phyloP scores from a whole-genome alignment of 768 basidiomycete species.

The Gloeopeniophorella convolvens region DNA sequence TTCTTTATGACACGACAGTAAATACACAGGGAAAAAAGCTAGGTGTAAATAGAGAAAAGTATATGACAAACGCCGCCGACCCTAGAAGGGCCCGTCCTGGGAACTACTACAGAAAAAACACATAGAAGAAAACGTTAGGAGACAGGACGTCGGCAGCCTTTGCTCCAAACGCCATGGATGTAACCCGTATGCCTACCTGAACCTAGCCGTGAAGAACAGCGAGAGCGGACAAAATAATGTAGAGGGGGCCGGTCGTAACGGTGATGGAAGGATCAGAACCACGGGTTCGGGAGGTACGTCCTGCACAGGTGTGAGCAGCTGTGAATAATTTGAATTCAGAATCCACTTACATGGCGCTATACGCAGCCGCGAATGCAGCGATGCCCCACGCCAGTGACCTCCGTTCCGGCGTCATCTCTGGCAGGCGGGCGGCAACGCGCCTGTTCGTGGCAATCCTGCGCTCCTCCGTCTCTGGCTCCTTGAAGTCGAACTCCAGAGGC shows the following conservation, averaged over 20 bases:
- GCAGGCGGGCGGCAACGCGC: slow-evolving; percentile 49
- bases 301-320: slow-evolving; percentile 26
- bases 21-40: slow-evolving; percentile 8
- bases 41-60: slow-evolving; percentile 1
- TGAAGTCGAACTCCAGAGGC: slow-evolving; percentile 54
- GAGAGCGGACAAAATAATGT: no score
- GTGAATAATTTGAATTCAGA: not conserved
- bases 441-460: slow-evolving; percentile 57
- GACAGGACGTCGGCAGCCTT: not conserved
- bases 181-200: slow-evolving; percentile 2
- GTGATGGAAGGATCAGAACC: slow-evolving; percentile 34
- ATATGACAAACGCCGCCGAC: slow-evolving; percentile 6
- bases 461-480: slow-evolving; percentile 56
- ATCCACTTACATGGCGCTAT: slow-evolving; percentile 70
- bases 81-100: not conserved
- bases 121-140: not conserved
- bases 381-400: slow-evolving; percentile 81
- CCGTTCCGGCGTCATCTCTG: slow-evolving; percentile 51
- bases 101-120: slow-evolving; percentile 7
- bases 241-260: no score
- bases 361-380: slow-evolving; percentile 75
- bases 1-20: slow-evolving; percentile 6
- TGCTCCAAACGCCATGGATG: not conserved
- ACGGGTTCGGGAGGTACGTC: slow-evolving; percentile 53
- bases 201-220: not conserved